Percentiles rank a stretch among this genome's conserved stretches.
phyloP scores from a whole-genome alignment of 1,139 yeast genomes.

The Lodderomyces metapsilosis region DNA sequence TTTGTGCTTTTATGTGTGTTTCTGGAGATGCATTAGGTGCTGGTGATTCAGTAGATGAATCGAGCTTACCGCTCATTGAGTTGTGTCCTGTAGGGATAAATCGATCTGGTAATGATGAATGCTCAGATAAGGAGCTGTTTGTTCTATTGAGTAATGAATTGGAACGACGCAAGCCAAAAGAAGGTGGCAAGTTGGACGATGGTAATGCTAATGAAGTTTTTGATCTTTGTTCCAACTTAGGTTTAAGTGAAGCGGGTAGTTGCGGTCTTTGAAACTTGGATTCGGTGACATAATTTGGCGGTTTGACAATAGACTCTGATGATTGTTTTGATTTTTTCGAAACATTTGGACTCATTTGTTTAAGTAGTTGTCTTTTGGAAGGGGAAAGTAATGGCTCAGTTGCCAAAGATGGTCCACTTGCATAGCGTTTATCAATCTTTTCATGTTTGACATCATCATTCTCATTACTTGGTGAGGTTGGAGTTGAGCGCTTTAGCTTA shows the following conservation, averaged over 20 bases:
- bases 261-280: constrained; percentile 19
- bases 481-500: constrained; percentile 4
- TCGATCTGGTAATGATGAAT: constrained; percentile 32
- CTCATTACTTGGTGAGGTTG: constrained; percentile 3
- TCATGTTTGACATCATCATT: constrained; percentile 2
- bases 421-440: constrained; percentile 1
- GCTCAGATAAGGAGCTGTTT: constrained; percentile 20
- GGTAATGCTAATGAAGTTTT: constrained; percentile 12
- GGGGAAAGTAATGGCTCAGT: constrained; percentile 21
- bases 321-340: constrained; percentile 18
- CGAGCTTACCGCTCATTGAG: constrained; percentile 39
- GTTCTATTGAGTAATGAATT: constrained; percentile 33
- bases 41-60: constrained; percentile 29
- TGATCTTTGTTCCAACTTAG: constrained; percentile 13
- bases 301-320: constrained; percentile 9
- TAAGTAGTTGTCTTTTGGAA: constrained; percentile 31
- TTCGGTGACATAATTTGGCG: constrained; percentile 7
- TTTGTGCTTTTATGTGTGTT: constrained; percentile 65
- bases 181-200: constrained; percentile 13
- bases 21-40: constrained; percentile 48
- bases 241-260: constrained; percentile 18
- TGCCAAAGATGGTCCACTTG: constrained; percentile 4
- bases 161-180: constrained; percentile 32
- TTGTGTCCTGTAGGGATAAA: constrained; percentile 49
- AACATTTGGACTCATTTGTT: constrained; percentile 46